Evolutionary conservation across 139 green algal species (phyloP).

Genomic region (Trebouxia sp.): DNA sequence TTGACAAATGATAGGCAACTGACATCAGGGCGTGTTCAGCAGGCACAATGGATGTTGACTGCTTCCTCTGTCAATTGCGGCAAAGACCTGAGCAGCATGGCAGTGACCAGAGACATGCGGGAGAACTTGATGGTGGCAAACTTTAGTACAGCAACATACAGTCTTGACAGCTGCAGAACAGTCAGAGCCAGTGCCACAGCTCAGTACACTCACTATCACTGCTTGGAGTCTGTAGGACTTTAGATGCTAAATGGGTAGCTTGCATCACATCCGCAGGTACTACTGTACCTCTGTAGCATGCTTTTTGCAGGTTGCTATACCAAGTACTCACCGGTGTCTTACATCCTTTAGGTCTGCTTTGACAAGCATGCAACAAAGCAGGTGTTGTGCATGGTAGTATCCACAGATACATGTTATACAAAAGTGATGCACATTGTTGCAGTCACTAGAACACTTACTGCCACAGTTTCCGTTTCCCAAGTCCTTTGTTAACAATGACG

Average conservation of each 20-base stretch:
- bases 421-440: slow-evolving; percentile 18
- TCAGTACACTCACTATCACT: slow-evolving; percentile 15
- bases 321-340: slow-evolving; percentile 16
- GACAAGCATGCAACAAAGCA: slow-evolving; percentile 20
- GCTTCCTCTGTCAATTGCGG: slow-evolving; percentile 15
- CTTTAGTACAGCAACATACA: slow-evolving; percentile 10
- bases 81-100: slow-evolving; percentile 12
- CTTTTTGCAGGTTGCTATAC: slow-evolving; percentile 18
- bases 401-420: slow-evolving; percentile 15
- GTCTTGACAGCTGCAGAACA: slow-evolving; percentile 17
- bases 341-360: slow-evolving; percentile 16
- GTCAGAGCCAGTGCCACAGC: slow-evolving; percentile 12
- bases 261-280: slow-evolving; percentile 17
- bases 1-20: slow-evolving; percentile 22
- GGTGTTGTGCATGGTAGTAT: slow-evolving; percentile 9
- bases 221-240: slow-evolving; percentile 19
- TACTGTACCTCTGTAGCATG: slow-evolving; percentile 7
- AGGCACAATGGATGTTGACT: slow-evolving; percentile 20
- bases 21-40: slow-evolving; percentile 13
- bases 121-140: slow-evolving; percentile 15
- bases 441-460: slow-evolving; percentile 16
- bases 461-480: not conserved
- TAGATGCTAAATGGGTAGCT: slow-evolving; percentile 18
- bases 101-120: slow-evolving; percentile 5
- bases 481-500: slow-evolving; percentile 7